Percentiles rank a stretch among this genome's conserved stretches.
These are phyloP conservation scores for Citrus sp. DNA, from an alignment of 345 rosid species.

Conservation along the genomic window DNA sequence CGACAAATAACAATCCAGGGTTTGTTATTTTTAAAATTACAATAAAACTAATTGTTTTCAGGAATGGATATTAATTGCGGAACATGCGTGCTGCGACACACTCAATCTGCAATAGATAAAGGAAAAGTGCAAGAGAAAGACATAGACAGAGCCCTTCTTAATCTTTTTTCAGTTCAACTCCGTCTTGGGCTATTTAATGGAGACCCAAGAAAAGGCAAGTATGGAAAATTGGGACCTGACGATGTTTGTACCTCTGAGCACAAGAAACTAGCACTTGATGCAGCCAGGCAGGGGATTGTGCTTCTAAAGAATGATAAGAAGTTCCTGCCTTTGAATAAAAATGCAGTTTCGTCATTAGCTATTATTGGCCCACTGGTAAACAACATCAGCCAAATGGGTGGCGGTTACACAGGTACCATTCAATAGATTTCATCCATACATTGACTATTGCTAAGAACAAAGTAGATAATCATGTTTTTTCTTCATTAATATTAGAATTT, in stretches of 20 bases:
- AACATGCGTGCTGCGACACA: conserved; percentile 50
- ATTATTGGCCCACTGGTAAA: conserved; percentile 80
- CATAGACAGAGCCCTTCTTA: conserved; percentile 70
- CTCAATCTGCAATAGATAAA: conserved; percentile 48
- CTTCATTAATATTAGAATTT: not conserved
- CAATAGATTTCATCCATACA: not conserved
- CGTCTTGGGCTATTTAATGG: conserved; percentile 91
- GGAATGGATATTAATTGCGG: conserved; percentile 91
- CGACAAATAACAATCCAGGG: not conserved
- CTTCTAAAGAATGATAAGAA: conserved; percentile 75
- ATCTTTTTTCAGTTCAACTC: conserved; percentile 76
- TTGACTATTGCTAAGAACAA: not conserved
- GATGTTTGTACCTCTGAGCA: conserved; percentile 67
- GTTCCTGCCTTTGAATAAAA: conserved; percentile 61
- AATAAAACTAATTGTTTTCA: conserved; percentile 21
- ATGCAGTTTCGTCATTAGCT: conserved; percentile 56
- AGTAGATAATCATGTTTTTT: not conserved
- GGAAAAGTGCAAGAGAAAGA: conserved; percentile 65
- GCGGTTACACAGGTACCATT: conserved; percentile 68
- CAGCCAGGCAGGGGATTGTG: conserved; percentile 87
- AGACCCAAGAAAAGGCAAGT: conserved; percentile 59
- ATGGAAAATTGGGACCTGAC: conserved; percentile 55
- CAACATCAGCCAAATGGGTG: conserved; percentile 56
- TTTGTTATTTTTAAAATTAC: not conserved
- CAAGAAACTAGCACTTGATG: conserved; percentile 71